Percentiles rank a stretch among this genome's conserved stretches.
Evolutionary conservation across 352 stramenopile genomes (phyloP).

Genomic region (Peronospora destructor): DNA sequence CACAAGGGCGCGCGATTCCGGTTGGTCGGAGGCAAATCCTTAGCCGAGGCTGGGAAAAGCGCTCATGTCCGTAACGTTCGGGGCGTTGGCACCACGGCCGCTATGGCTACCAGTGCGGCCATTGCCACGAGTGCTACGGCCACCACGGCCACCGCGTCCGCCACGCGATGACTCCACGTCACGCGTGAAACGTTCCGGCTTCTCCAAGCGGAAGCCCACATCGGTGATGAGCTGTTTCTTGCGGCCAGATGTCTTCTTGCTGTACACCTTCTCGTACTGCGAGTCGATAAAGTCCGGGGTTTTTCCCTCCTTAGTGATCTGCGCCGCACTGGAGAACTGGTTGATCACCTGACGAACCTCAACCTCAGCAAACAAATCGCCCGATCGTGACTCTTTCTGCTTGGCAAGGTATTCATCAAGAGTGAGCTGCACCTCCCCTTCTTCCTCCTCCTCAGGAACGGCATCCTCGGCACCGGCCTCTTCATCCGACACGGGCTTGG

Average conservation of each 20-base stretch:
- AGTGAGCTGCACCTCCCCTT: slow-evolving; percentile 83
- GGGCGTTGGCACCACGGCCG: slow-evolving; percentile 29
- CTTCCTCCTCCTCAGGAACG: slow-evolving; percentile 59
- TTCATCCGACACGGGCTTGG: slow-evolving; percentile 45
- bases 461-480: slow-evolving; percentile 36
- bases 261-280: slow-evolving; percentile 91
- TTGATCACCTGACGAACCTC: slow-evolving; percentile 84
- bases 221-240: slow-evolving; percentile 91
- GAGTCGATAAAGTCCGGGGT: slow-evolving; percentile 84
- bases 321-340: slow-evolving; percentile 77
- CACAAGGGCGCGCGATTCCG: slow-evolving; percentile 28
- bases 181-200: slow-evolving; percentile 62
- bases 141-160: slow-evolving; percentile 50
- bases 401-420: slow-evolving; percentile 80
- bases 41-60: slow-evolving; percentile 84
- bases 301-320: slow-evolving; percentile 83
- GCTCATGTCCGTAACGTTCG: slow-evolving; percentile 78
- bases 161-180: slow-evolving; percentile 46
- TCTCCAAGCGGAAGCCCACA: slow-evolving; percentile 73
- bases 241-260: slow-evolving; percentile 90
- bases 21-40: slow-evolving; percentile 22
- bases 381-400: slow-evolving; percentile 65
- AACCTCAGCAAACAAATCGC: slow-evolving; percentile 73
- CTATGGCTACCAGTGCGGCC: slow-evolving; percentile 33
- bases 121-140: slow-evolving; percentile 47